Evolutionary conservation across 2,329 filamentous ascomycete genomes (phyloP), one percentile per base, ranked within the genome.

Genomic region (Geoglossum cookeanum): DNA sequence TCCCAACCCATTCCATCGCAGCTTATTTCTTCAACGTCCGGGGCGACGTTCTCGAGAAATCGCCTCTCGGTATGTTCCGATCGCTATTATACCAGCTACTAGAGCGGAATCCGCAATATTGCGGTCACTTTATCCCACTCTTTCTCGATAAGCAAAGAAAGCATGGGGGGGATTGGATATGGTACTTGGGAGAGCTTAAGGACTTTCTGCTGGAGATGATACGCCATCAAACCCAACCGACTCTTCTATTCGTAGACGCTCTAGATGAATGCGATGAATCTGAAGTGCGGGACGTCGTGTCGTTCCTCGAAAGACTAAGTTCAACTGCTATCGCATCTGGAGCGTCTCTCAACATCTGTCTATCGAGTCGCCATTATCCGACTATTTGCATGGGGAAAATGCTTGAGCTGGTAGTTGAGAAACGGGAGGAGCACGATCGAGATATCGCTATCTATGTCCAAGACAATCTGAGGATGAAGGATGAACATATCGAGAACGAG

Each of bases 321-420:
- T 61, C 70, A 2, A 7, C 62, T 0, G 65, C 68, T 2, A 56
- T 63, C 0, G 55, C 62, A 3, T 57, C 32, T 0, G 51, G 55
- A 0, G 45, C 63, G 0, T 3, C 33, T 0, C 61, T 77, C 0
- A 63, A 58, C 0, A 61, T 74, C 0, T 75, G 71, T 55, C 70
- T 77, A 2, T 73, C 74, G 0, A 77, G 74, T 52, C 66, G 76
- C 0, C 72, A 75, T 42, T 77, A 76, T 27, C 75, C 75, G 0
- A 58, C 70, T 4, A 70, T 78, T 27, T 65, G 60, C 1, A 65
- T 68, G 49, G 15, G 55, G 3, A 63, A 61, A 0, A 68, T 68
- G 1, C 55, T 68, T 0, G 56, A 59, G 1, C 29, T 73, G 0
- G 59, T 64, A 0, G 60, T 75, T 0, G 72, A 74, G 39, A 37